A percentile compares a stretch with the other conserved stretches of the same genome.
Evolutionary conservation across 164 flowering plant genomes (phyloP).

Genomic region (Litsea cubeba): DNA sequence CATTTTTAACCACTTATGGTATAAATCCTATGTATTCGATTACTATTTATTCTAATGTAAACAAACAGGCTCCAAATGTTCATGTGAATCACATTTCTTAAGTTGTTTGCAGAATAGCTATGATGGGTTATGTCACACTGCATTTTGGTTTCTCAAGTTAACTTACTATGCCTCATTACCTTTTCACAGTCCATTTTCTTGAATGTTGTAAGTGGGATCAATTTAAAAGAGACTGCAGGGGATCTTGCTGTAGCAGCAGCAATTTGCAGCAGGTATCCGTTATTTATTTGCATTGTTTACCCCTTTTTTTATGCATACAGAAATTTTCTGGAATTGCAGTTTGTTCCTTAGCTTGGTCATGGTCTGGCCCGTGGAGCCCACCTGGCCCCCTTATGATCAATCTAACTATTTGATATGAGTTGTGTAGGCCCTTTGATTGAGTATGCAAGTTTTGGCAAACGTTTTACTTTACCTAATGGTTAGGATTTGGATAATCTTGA

Average conservation of each 20-base stretch:
- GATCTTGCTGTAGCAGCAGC: constrained; percentile 98
- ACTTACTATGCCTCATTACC: background rate
- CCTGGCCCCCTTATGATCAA: too few relatives aligned
- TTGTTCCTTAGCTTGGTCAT: too few relatives aligned
- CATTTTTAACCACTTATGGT: too few relatives aligned
- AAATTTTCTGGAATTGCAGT: background rate
- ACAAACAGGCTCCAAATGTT: too few relatives aligned
- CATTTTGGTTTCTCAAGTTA: background rate
- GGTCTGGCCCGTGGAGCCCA: too few relatives aligned
- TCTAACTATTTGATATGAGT: too few relatives aligned
- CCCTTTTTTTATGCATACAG: background rate
- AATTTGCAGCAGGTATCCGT: constrained; percentile 85
- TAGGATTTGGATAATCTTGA: too few relatives aligned
- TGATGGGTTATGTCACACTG: background rate
- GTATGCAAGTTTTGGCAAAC: too few relatives aligned
- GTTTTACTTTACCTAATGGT: too few relatives aligned
- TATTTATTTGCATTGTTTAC: background rate
- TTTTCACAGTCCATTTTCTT: constrained; percentile 56
- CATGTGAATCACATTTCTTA: background rate
- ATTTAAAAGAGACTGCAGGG: constrained; percentile 76
- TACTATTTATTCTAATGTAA: too few relatives aligned
- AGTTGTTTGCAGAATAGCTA: background rate
- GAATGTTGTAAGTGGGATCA: constrained; percentile 82
- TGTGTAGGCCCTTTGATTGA: too few relatives aligned
- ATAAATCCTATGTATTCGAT: too few relatives aligned